Percentiles rank a stretch among this genome's conserved stretches.
Conservation (phyloP, 495 filamentous ascomycete species). For the Xylaria curta region DNA sequence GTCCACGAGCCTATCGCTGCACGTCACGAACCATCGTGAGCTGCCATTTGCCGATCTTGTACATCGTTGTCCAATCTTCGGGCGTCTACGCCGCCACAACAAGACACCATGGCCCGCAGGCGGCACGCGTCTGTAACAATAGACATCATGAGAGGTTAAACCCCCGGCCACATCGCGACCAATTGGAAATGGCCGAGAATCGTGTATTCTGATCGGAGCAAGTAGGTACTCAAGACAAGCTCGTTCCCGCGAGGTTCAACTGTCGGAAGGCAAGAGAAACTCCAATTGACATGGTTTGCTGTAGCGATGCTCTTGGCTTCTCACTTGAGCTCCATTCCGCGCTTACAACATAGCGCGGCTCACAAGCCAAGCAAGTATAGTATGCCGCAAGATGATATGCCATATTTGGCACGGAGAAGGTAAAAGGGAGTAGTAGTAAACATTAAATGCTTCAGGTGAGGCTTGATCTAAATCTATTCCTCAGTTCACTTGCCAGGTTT, state of each 20-base stretch:
- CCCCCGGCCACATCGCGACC: constrained; percentile 1
- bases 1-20: constrained; percentile 27
- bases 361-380: neutral
- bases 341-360: neutral
- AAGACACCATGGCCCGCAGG: constrained; percentile 15
- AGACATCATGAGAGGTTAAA: neutral
- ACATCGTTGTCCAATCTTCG: constrained; percentile 22
- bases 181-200: constrained; percentile 10
- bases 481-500: neutral
- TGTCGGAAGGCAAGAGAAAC: neutral
- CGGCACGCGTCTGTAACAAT: constrained; percentile 7
- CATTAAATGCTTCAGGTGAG: constrained; percentile 17
- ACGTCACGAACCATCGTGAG: constrained; percentile 26
- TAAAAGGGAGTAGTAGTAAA: neutral
- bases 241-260: neutral
- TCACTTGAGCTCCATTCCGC: neutral
- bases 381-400: neutral
- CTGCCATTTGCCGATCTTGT: constrained; percentile 28
- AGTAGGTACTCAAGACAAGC: constrained; percentile 11
- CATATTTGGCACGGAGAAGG: neutral
- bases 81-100: constrained; percentile 20
- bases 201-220: neutral
- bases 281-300: no score
- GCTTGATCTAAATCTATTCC: neutral
- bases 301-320: neutral